Evolutionary conservation across 2,329 filamentous ascomycete species (phyloP).

Genomic region (Aspergillus phoenicis): DNA sequence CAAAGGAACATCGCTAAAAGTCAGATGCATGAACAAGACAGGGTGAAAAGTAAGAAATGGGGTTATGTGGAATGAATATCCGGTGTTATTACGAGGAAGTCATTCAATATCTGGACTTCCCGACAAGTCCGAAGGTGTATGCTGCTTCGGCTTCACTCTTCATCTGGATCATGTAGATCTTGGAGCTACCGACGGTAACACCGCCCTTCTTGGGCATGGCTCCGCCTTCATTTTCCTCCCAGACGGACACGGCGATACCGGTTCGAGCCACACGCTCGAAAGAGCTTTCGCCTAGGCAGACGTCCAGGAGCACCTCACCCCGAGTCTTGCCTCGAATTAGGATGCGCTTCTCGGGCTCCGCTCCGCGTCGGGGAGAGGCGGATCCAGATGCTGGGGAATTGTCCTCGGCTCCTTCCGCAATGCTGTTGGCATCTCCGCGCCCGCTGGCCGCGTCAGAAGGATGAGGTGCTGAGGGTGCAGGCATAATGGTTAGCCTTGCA

Average conservation of each 20-base stretch:
- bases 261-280: slow-evolving; percentile 82
- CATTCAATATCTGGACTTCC: slow-evolving; percentile 53
- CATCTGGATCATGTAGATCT: slow-evolving; percentile 68
- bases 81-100: background rate
- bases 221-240: slow-evolving; percentile 72
- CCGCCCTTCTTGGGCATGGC: slow-evolving; percentile 59
- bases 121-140: slow-evolving; percentile 58
- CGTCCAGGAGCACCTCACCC: slow-evolving; percentile 73
- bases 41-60: background rate
- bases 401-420: slow-evolving; percentile 25
- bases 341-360: slow-evolving; percentile 80
- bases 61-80: background rate
- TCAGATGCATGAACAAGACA: background rate
- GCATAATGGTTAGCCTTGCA: slow-evolving; percentile 78
- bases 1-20: background rate
- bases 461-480: slow-evolving; percentile 48
- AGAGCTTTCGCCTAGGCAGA: slow-evolving; percentile 78
- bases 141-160: slow-evolving; percentile 56
- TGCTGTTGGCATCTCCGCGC: slow-evolving; percentile 38
- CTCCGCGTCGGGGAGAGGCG: slow-evolving; percentile 50
- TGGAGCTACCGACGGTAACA: slow-evolving; percentile 60
- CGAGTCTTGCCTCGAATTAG: slow-evolving; percentile 72
- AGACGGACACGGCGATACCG: slow-evolving; percentile 86
- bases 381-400: slow-evolving; percentile 34
- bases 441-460: slow-evolving; percentile 49